Conservation (phyloP, 2,329 filamentous ascomycete species). For the Metarhizium sp. region DNA sequence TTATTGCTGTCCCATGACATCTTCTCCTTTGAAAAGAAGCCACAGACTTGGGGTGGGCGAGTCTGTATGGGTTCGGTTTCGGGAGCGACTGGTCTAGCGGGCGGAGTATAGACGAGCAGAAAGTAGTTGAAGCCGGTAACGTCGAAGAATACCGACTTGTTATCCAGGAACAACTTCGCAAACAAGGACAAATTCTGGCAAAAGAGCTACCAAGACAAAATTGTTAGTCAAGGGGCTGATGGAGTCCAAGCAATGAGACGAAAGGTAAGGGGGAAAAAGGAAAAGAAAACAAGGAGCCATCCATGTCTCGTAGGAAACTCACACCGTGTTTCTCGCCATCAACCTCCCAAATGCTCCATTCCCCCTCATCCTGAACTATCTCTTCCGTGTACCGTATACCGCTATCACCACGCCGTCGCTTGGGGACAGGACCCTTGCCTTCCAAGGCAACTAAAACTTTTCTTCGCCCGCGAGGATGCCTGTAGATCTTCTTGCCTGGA, state of each 20-base stretch:
- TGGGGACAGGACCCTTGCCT: slow-evolving; percentile 20
- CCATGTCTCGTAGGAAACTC: slow-evolving; percentile 19
- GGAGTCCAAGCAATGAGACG: background rate
- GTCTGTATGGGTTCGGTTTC: slow-evolving; percentile 4
- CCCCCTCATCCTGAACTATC: slow-evolving; percentile 49
- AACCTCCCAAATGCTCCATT: slow-evolving; percentile 84
- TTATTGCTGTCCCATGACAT: slow-evolving; percentile 99
- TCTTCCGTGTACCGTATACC: slow-evolving; percentile 31
- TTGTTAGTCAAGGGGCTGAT: background rate
- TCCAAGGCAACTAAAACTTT: slow-evolving; percentile 28
- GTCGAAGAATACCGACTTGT: slow-evolving; percentile 97
- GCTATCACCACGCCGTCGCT: slow-evolving; percentile 28
- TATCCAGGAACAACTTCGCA: slow-evolving; percentile 94
- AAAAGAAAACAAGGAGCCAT: background rate
- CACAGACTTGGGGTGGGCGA: slow-evolving; percentile 48
- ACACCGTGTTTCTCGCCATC: slow-evolving; percentile 79
- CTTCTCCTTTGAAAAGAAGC: slow-evolving; percentile 99
- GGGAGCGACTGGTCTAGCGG: slow-evolving; percentile 12
- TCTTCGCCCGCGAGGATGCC: slow-evolving; percentile 39
- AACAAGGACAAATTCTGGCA: slow-evolving; percentile 94
- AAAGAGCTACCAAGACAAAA: slow-evolving; percentile 49
- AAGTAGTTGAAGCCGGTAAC: slow-evolving; percentile 93
- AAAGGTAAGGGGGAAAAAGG: background rate
- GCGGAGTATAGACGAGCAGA: slow-evolving; percentile 65
- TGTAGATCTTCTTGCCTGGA: slow-evolving; percentile 69